Base-by-base conservation (phyloP, 179 eudicot genomes). In the Patellifolia procumbens region DNA sequence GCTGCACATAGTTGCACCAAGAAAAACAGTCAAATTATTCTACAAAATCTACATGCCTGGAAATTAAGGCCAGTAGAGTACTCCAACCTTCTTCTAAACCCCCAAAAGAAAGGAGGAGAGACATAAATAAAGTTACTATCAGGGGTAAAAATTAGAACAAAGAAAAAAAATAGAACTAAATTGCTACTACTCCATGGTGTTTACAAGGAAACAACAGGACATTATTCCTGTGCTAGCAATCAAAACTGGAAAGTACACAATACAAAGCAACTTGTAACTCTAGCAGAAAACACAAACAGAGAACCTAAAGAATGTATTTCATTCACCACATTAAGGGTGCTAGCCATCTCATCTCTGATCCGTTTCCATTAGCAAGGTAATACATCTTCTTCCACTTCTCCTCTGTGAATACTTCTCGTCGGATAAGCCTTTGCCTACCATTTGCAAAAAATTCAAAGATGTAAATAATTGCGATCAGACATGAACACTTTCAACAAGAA, bases 351-450 rank as follows among this genome's bases (percentile, higher is more conserved):
- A 95, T 93, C 85, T 95, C 99, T 72, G 92, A 43, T 73, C 98
- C 99, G 73, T 92, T 95, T 69, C 99, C 99, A 74, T 95, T 85
- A 62, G 99, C 78, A 74, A 95, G 86, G 81, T 76, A 91, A 83
- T 86, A 95, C 70, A 93, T 86, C 85, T 95, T 95, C 88, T 89
- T 92, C 99, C 98, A 94, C 69, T 85, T 88, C 74, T 91, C 97
- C 51, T 95, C 99, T 1, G 97, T 83, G 87, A 95, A 95, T 66
- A 85, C 91, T 62, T 92, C 97, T n/a, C 91, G 89, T 0, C 86
- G 87, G 73, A 91, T 84, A 20, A 95, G 92, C 81, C 95, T 87
- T 89, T 95, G 99, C 90, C 99, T 95, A 85, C 63, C 63, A 53
- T 71, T 74, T 62, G 60, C 37, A 72, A n/a, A 76, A 37, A n/a